Conservation (phyloP, 139 green algal species). For the Haematococcus lacustris region DNA sequence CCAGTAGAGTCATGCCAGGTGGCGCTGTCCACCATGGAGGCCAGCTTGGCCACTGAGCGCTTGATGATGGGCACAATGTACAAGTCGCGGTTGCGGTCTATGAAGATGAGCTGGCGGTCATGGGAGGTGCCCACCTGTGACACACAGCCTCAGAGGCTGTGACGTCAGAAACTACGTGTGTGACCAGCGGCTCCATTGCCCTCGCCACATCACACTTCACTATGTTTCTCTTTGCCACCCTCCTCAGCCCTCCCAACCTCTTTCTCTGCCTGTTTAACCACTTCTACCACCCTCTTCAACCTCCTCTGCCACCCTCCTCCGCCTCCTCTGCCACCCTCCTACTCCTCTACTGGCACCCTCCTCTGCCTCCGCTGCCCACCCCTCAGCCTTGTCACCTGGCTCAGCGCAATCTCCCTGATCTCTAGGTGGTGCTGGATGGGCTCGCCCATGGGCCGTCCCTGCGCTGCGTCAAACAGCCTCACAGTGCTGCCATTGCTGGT, state of each 20-base stretch:
- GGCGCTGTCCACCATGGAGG: slow-evolving; percentile 50
- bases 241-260: no score
- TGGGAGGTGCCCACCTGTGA: slow-evolving; percentile 28
- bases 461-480: slow-evolving; percentile 61
- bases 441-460: slow-evolving; percentile 48
- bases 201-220: no score
- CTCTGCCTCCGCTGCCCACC: neutral
- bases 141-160: no score
- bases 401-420: slow-evolving; percentile 49
- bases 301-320: neutral
- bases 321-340: neutral
- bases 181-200: no score
- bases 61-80: slow-evolving; percentile 47
- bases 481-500: slow-evolving; percentile 21
- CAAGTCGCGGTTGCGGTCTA: slow-evolving; percentile 69
- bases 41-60: slow-evolving; percentile 52
- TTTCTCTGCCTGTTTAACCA: no score
- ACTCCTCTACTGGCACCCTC: neutral
- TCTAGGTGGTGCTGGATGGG: slow-evolving; percentile 42
- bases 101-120: slow-evolving; percentile 56
- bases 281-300: neutral
- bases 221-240: neutral
- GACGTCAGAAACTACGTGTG: no score
- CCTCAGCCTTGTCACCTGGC: slow-evolving; percentile 31
- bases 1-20: slow-evolving; percentile 57